Base-by-base conservation (phyloP, 2,329 filamentous ascomycete genomes). In the Thelonectria rubi region DNA sequence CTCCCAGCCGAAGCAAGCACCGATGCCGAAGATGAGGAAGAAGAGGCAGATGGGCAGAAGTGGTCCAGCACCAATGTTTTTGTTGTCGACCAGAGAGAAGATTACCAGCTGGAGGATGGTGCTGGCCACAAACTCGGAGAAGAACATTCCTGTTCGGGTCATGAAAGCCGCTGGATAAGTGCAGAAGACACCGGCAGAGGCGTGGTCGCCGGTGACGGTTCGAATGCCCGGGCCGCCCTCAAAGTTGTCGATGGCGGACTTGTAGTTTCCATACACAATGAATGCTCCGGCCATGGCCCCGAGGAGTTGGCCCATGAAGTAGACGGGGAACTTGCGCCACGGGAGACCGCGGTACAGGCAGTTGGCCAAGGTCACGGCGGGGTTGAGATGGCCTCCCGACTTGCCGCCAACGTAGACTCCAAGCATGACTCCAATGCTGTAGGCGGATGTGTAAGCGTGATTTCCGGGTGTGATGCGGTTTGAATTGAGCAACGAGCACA, bases 21-120 rank as follows among this genome's bases (percentile, higher is more conserved):
- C 89, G 20, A 92, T 86, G 8, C 89, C 90, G 71, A 92, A 92
- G 64, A 92, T 87, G 49, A 92, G 79, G 76, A 92, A 91, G 77
- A 91, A 90, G 6, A 92, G 76, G 8, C 80, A 84, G 2, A 92
- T 76, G 0, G 89, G 88, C 59, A 85, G 81, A 56, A 78, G 61
- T 1, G 81, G 79, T 0, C 86, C 86, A 2, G 87, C 86, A 3
- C 86, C 87, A 14, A 83, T 79, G 68, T 86, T 86, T 42, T 75
- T 75, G 49, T 78, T 78, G 64, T 89, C 87, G 58, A 89, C 87
- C 51, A 92, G 76, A 0, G 88, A 88, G 70, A 90, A 91, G 49
- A 93, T 90, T 62, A 88, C 80, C 69, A 92, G 90, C 84, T 91
- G 89, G 21, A 92, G 77, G 32, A 92, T 81, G 0, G 87, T 78